Evolutionary conservation across 1,284 basidiomycete genomes (phyloP), one percentile per base, ranked within the genome.

Genomic region (Ustilago bromivora): DNA sequence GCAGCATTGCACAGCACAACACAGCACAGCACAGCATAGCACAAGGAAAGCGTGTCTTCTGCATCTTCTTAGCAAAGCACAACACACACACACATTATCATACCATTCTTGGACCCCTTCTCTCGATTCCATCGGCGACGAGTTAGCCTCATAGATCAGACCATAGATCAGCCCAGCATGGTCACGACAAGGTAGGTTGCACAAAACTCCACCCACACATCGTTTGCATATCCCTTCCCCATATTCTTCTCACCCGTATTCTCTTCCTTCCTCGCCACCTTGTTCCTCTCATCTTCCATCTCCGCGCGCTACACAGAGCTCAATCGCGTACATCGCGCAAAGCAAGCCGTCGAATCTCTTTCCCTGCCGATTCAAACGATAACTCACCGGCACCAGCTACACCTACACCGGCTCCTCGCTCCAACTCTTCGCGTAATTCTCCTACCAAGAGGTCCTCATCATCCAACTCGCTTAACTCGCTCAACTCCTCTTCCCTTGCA

Each of bases 141-240:
- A 28, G 23, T 28, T n/a, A 46, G 43, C 43, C n/a, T 19, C 43
- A 46, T 17, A 46, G 19, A n/a, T 38, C 43, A 31, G 35, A 15
- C 51, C 43, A 46, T 17, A 46, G 43, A n/a, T 38, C 35, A 31
- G 35, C 23, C 43, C 43, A 40, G 46, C 57, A 75, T 75, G 72
- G 72, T 75, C 46, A 75, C 72, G 12, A 75, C 72, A 67, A 70
- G 72, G 72, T 75, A 71, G 3, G 67, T 61, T 19, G 23, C n/a
- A 23, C 12, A 23, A 49, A 49, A 34, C 17, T 7, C 32, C 17
- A 10, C 28, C 9, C 9, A 41, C 6, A n/a, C 55, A 11, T 52
- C 55, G 34, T 15, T n/a, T 13, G 19, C 28, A 6, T 23, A 23
- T 40, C 35, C 43, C 17, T 23, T 34, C 13, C n/a, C 23, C 7